These are phyloP conservation scores for Narthecium ossifragum DNA, from an alignment of 106 monocot species.

Conservation along the genomic window DNA sequence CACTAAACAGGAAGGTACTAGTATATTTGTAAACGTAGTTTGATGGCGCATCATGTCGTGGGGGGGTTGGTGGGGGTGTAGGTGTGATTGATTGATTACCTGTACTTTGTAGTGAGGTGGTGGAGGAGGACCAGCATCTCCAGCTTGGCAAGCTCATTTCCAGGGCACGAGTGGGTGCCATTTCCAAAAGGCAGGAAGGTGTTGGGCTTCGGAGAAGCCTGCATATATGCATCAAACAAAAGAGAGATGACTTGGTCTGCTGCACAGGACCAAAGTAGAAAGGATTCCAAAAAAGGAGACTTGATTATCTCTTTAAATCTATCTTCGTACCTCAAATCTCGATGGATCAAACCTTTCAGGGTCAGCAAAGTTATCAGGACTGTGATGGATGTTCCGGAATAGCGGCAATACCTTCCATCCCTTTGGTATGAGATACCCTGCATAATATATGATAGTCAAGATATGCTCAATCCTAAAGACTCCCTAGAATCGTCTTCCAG, in stretches of 20 bases:
- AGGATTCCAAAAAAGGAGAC: no score
- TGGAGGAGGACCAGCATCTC: slow-evolving; percentile 92
- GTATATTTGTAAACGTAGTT: no score
- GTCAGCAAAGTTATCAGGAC: slow-evolving; percentile 63
- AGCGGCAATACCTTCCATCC: slow-evolving; percentile 97
- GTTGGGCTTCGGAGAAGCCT: slow-evolving; percentile 73
- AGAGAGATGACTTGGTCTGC: no score
- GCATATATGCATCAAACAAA: neutral
- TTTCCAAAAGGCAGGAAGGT: slow-evolving; percentile 92
- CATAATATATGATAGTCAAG: neutral
- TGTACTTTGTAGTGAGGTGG: slow-evolving; percentile 91
- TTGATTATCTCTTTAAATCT: neutral
- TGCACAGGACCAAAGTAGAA: neutral
- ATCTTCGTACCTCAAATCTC: slow-evolving; percentile 70
- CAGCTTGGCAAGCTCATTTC: slow-evolving; percentile 94
- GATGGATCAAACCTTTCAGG: slow-evolving; percentile 93
- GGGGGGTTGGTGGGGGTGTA: neutral
- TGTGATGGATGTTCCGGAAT: slow-evolving; percentile 95
- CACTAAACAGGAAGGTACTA: no score
- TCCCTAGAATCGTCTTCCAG: no score
- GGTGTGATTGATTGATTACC: slow-evolving; percentile 10
- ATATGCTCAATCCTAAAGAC: no score
- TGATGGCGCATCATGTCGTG: no score
- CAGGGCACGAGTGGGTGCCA: slow-evolving; percentile 89
- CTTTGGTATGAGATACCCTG: slow-evolving; percentile 95